phyloP scores from a whole-genome alignment of 2,329 filamentous ascomycete genomes.

The Alternaria sp. region DNA sequence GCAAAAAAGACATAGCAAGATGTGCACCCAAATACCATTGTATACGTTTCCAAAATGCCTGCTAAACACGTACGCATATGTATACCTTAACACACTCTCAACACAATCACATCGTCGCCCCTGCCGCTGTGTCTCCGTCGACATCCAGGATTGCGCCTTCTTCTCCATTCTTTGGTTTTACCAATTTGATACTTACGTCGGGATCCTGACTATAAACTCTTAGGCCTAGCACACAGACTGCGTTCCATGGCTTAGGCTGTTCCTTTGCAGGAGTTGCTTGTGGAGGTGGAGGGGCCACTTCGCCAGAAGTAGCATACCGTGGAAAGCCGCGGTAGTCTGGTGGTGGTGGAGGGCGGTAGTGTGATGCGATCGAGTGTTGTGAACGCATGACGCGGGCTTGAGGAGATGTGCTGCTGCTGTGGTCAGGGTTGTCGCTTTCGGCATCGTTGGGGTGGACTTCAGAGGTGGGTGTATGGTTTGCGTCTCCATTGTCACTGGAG shows the following conservation, averaged over 20 bases:
- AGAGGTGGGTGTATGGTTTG: neutral
- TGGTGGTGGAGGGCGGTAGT: neutral
- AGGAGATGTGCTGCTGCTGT: neutral
- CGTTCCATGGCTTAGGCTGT: conserved; percentile 63
- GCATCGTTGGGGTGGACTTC: neutral
- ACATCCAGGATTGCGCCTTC: conserved; percentile 44
- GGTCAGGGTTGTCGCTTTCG: neutral
- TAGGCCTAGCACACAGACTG: conserved; percentile 67
- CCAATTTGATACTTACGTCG: conserved; percentile 43
- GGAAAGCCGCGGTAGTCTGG: neutral
- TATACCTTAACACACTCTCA: neutral
- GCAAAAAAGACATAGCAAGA: neutral
- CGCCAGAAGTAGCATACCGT: neutral
- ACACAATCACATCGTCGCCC: conserved; percentile 44
- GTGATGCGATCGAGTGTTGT: neutral
- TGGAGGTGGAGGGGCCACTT: neutral
- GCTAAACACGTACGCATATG: neutral
- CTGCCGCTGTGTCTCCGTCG: conserved; percentile 42
- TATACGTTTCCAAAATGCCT: neutral
- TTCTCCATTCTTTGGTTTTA: conserved; percentile 41
- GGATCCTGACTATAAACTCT: conserved; percentile 57
- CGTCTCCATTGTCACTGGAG: neutral
- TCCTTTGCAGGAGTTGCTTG: conserved; percentile 13
- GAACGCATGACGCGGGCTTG: neutral
- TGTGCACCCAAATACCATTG: neutral